Percentiles rank a stretch among this genome's conserved stretches.
These are phyloP conservation scores for Ajuga reptans DNA, from an alignment of 305 asterid species.

Conservation along the genomic window DNA sequence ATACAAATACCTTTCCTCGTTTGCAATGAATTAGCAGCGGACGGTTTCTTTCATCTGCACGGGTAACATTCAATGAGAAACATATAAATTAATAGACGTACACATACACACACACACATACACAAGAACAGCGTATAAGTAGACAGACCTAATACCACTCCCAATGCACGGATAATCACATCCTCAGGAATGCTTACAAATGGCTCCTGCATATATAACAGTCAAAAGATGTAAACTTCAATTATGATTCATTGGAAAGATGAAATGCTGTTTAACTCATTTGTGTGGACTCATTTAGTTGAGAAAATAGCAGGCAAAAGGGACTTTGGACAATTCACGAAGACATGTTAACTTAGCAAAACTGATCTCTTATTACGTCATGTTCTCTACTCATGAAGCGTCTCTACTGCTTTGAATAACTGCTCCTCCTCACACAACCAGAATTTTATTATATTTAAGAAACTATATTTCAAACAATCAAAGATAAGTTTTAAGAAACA, in stretches of 20 bases:
- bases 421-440: not conserved
- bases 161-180: conserved; percentile 47
- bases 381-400: not conserved
- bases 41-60: conserved; percentile 60
- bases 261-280: not conserved
- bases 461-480: not conserved
- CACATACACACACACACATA: not conserved
- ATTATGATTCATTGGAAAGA: not conserved
- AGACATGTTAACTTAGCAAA: not conserved
- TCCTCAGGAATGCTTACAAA: conserved; percentile 62
- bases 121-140: not conserved
- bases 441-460: not conserved
- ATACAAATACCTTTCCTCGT: conserved; percentile 66
- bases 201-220: conserved; percentile 52
- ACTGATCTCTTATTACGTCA: not conserved
- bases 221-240: not conserved
- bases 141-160: conserved; percentile 50
- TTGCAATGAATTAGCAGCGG: conserved; percentile 85
- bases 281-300: not conserved
- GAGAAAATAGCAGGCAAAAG: not conserved
- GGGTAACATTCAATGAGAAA: not conserved
- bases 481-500: not conserved
- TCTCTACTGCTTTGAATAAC: not conserved
- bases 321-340: not conserved
- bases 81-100: not conserved